These are phyloP conservation scores for Mortierella sp. DNA, from an alignment of 371 early-diverging fungal species.

Conservation along the genomic window DNA sequence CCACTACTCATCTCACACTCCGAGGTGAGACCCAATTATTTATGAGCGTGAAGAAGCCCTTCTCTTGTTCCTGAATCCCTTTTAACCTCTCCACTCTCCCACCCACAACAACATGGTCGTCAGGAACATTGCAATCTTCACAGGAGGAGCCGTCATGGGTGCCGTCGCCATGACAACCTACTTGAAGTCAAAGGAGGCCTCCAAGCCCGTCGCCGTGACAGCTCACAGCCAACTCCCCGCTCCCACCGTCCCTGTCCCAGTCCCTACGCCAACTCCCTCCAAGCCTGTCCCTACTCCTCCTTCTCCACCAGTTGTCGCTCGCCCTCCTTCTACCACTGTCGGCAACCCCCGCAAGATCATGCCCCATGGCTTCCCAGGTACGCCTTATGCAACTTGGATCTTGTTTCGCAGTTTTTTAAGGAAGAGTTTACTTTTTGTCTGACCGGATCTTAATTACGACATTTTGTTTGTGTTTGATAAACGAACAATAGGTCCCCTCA, in stretches of 20 bases:
- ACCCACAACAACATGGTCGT: constrained; percentile 32
- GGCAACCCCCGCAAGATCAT: constrained; percentile 43
- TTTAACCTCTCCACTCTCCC: not conserved
- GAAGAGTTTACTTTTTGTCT: no score
- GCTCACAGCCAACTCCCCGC: not conserved
- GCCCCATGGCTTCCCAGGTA: constrained; percentile 58
- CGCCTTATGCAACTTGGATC: not conserved
- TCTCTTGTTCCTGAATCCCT: not conserved
- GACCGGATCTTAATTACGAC: not conserved
- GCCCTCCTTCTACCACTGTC: constrained; percentile 28
- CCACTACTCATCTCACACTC: not conserved
- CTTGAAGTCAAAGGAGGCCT: constrained; percentile 43
- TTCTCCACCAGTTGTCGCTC: constrained; percentile 25
- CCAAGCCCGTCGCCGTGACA: constrained; percentile 23
- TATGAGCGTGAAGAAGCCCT: no score
- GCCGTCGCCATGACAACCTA: constrained; percentile 46
- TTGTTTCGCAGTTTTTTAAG: not conserved
- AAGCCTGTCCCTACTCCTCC: constrained; percentile 7
- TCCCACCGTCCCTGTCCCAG: constrained; percentile 18
- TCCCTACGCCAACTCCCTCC: constrained; percentile 15
- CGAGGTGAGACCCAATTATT: not conserved
- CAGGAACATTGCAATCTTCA: constrained; percentile 54
- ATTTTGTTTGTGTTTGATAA: not conserved
- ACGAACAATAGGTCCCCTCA: constrained; percentile 60
- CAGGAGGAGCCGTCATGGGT: constrained; percentile 55